Conservation (phyloP, 2,329 filamentous ascomycete genomes). For the Curvularia spicifera region DNA sequence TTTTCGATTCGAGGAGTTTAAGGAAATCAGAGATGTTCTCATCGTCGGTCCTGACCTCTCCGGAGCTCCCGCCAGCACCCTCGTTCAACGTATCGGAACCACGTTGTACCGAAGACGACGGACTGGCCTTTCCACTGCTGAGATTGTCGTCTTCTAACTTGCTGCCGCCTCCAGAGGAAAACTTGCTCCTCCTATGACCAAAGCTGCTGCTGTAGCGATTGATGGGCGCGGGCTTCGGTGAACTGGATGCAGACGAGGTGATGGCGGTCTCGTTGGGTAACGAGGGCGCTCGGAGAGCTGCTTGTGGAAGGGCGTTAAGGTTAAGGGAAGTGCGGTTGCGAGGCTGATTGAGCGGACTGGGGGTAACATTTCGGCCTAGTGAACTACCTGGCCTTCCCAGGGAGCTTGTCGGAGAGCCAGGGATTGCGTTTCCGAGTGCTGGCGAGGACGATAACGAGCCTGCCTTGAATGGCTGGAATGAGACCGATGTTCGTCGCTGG, state of each 20-base stretch:
- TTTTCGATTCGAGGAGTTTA: slow-evolving; percentile 84
- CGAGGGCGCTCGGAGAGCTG: slow-evolving; percentile 72
- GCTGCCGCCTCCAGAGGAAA: slow-evolving; percentile 76
- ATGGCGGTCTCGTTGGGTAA: slow-evolving; percentile 66
- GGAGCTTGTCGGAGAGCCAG: slow-evolving; percentile 61
- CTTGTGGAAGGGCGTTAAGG: slow-evolving; percentile 72
- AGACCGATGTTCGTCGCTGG: slow-evolving; percentile 78
- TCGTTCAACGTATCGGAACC: slow-evolving; percentile 81
- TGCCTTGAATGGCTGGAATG: slow-evolving; percentile 95
- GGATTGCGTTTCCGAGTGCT: slow-evolving; percentile 57
- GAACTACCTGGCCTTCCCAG: slow-evolving; percentile 47
- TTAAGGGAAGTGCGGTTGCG: slow-evolving; percentile 73
- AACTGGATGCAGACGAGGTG: slow-evolving; percentile 72
- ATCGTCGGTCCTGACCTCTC: slow-evolving; percentile 78
- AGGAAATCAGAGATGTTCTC: slow-evolving; percentile 94
- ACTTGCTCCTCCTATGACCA: slow-evolving; percentile 78
- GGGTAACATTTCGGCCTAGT: slow-evolving; percentile 28
- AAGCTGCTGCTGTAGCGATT: slow-evolving; percentile 94
- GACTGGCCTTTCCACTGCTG: slow-evolving; percentile 80
- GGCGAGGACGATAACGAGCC: slow-evolving; percentile 93
- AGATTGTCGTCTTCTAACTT: slow-evolving; percentile 74
- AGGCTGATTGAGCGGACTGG: slow-evolving; percentile 55
- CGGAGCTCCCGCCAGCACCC: slow-evolving; percentile 67
- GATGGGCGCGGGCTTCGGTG: slow-evolving; percentile 78
- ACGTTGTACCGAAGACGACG: slow-evolving; percentile 72